These are phyloP conservation scores for Cryphonectria parasitica DNA, from an alignment of 2,329 filamentous ascomycete species.

Conservation along the genomic window DNA sequence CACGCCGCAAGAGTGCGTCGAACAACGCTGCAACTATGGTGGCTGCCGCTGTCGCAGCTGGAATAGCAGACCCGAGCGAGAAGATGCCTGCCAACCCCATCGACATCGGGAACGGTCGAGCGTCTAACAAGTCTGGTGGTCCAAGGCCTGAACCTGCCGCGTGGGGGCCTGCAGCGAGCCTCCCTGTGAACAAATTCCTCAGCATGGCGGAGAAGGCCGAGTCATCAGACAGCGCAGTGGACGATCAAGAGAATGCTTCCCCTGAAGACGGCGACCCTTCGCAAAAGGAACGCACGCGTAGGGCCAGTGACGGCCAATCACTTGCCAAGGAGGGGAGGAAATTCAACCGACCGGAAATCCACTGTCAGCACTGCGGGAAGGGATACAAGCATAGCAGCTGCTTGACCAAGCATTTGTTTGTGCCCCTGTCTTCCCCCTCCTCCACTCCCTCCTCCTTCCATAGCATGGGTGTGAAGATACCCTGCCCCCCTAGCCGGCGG, in stretches of 20 bases:
- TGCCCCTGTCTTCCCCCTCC: slow-evolving; percentile 64
- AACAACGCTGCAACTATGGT: slow-evolving; percentile 73
- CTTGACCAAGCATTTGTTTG: slow-evolving; percentile 99
- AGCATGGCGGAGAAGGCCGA: slow-evolving; percentile 52
- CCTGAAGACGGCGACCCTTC: slow-evolving; percentile 56
- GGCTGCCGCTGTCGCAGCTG: slow-evolving; percentile 72
- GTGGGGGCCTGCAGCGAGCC: slow-evolving; percentile 57
- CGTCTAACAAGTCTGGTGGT: slow-evolving; percentile 69
- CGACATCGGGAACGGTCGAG: slow-evolving; percentile 62
- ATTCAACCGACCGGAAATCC: slow-evolving; percentile 80
- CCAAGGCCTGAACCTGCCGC: slow-evolving; percentile 53
- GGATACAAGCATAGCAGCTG: slow-evolving; percentile 99
- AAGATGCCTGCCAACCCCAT: slow-evolving; percentile 61
- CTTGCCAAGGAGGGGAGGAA: slow-evolving; percentile 80
- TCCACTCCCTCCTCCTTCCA: slow-evolving; percentile 56
- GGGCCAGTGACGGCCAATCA: slow-evolving; percentile 85
- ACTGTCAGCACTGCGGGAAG: slow-evolving; percentile 98
- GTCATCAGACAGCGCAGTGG: slow-evolving; percentile 65
- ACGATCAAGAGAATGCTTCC: slow-evolving; percentile 67
- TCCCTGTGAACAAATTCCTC: slow-evolving; percentile 62
- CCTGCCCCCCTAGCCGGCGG: slow-evolving; percentile 32
- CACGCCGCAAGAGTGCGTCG: slow-evolving; percentile 91
- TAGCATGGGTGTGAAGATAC: slow-evolving; percentile 40
- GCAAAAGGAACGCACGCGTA: slow-evolving; percentile 56
- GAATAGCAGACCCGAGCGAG: slow-evolving; percentile 44